Conservation (phyloP, 306 rosid species). For the Sicyos baderoa region DNA sequence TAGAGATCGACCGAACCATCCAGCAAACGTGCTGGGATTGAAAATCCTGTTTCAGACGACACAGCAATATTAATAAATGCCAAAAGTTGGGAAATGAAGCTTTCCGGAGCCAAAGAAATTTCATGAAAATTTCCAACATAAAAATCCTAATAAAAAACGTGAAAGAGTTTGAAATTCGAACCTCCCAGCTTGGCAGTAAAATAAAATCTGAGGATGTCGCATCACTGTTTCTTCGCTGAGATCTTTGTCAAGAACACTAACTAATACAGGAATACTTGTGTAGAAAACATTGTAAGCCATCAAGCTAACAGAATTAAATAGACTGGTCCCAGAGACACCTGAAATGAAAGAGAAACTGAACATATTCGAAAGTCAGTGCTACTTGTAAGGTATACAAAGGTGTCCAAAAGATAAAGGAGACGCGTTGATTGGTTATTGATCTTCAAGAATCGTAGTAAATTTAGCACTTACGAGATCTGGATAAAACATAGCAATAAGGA, state of each 20-base stretch:
- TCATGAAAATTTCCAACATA: not conserved
- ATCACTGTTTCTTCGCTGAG: slow-evolving; percentile 88
- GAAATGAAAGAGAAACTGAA: slow-evolving; percentile 93
- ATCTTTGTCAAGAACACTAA: slow-evolving; percentile 93
- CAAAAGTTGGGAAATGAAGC: not conserved
- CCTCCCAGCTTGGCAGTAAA: slow-evolving; percentile 99
- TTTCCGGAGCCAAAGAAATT: not conserved
- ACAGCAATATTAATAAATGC: slow-evolving; percentile 19
- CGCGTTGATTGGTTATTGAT: slow-evolving; percentile 11
- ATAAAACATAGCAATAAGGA: slow-evolving; percentile 88
- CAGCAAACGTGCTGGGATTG: slow-evolving; percentile 96
- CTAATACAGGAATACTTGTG: slow-evolving; percentile 93
- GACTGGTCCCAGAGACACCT: slow-evolving; percentile 98
- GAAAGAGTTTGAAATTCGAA: slow-evolving; percentile 29
- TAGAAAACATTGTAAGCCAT: slow-evolving; percentile 99
- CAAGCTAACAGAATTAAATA: slow-evolving; percentile 95
- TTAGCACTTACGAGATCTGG: slow-evolving; percentile 80
- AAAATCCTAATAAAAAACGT: not conserved
- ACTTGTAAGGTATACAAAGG: not conserved
- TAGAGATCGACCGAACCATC: slow-evolving; percentile 97
- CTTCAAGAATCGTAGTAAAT: slow-evolving; percentile 11
- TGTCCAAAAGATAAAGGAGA: slow-evolving; percentile 1
- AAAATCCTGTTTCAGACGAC: slow-evolving; percentile 56
- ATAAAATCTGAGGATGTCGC: slow-evolving; percentile 98
- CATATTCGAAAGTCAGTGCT: slow-evolving; percentile 38